Percentiles rank a stretch among this genome's conserved stretches.
phyloP scores from a whole-genome alignment of 345 rosid species.

The Cardamine resedifolia region DNA sequence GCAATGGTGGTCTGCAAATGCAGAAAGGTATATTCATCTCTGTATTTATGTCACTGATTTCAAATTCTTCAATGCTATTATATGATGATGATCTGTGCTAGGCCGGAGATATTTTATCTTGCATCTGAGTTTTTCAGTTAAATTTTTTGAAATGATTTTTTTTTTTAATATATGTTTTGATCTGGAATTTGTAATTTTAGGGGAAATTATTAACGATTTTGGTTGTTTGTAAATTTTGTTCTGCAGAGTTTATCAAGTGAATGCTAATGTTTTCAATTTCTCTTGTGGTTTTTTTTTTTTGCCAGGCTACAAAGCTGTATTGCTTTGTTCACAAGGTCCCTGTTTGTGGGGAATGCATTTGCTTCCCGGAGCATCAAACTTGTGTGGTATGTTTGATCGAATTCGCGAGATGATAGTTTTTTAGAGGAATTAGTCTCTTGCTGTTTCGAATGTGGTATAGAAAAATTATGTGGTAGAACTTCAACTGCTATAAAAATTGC shows the following conservation, averaged over 20 bases:
- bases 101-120: background rate
- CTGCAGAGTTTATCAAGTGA: background rate
- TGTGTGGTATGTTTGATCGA: slow-evolving; percentile 66
- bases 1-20: slow-evolving; percentile 93
- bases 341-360: slow-evolving; percentile 94
- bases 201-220: background rate
- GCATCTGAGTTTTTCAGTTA: background rate
- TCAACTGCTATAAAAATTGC: background rate
- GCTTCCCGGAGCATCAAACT: slow-evolving; percentile 91
- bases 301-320: slow-evolving; percentile 97
- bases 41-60: background rate
- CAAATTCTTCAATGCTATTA: background rate
- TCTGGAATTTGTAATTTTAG: slow-evolving; percentile 2
- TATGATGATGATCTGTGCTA: background rate
- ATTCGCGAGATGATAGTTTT: background rate
- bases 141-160: background rate
- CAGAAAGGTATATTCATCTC: slow-evolving; percentile 55
- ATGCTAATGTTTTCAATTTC: background rate
- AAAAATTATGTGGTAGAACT: background rate
- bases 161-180: no score
- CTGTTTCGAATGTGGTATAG: slow-evolving; percentile 9
- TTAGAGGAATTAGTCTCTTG: background rate
- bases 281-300: background rate
- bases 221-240: background rate
- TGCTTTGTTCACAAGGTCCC: slow-evolving; percentile 99